Evolutionary conservation across 371 early-diverging fungal genomes (phyloP).

Genomic region (Mortierella polycephala): DNA sequence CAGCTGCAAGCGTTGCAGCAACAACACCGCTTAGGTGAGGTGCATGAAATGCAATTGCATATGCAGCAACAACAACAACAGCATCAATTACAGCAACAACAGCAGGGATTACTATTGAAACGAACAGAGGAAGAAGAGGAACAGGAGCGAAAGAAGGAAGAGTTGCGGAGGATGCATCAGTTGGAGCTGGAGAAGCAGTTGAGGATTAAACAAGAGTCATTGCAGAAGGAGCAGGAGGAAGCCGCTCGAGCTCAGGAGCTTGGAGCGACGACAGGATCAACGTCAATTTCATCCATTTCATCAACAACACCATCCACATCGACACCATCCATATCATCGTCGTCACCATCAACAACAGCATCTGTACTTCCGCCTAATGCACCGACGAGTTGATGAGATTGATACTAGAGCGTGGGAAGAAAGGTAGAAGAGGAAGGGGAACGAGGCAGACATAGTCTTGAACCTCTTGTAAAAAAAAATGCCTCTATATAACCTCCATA

Average conservation of each 20-base stretch:
- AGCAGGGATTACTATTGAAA: conserved; percentile 14
- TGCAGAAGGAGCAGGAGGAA: conserved; percentile 7
- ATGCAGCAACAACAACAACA: conserved; percentile 25
- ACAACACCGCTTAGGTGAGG: conserved; percentile 22
- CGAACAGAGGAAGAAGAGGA: conserved; percentile 23
- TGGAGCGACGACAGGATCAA: neutral
- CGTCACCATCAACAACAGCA: neutral
- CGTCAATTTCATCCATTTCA: neutral
- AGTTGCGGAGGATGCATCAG: conserved; percentile 22
- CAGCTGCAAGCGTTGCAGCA: conserved; percentile 57
- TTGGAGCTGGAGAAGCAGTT: conserved; percentile 36
- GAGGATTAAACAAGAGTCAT: conserved; percentile 33
- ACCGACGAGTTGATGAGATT: no score
- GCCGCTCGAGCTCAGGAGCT: neutral
- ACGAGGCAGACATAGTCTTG: no score
- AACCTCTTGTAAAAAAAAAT: no score
- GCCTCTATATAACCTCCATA: no score
- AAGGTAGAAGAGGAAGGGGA: no score
- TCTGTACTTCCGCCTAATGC: neutral
- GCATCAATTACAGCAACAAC: conserved; percentile 25
- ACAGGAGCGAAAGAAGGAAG: conserved; percentile 9
- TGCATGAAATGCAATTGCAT: conserved; percentile 13
- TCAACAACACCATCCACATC: neutral
- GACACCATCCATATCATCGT: neutral
- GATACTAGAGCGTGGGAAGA: no score